Evolutionary conservation across 257 asterid species (phyloP).

Genomic region (Nicotiana obtusifolia): DNA sequence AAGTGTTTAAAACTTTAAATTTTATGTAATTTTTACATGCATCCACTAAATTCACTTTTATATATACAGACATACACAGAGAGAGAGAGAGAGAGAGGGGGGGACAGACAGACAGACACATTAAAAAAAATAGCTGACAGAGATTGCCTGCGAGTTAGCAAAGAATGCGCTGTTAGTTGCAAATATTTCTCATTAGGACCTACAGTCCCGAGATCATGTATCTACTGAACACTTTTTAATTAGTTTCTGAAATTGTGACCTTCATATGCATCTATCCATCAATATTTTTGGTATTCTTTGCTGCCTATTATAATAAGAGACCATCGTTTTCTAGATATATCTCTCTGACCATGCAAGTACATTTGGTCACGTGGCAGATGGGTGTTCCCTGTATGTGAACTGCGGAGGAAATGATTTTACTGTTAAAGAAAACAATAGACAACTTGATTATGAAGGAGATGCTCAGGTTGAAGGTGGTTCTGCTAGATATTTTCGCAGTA

Average conservation of each 20-base stretch:
- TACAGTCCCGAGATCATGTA: background rate
- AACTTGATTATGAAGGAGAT: slow-evolving; percentile 66
- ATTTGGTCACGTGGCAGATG: slow-evolving; percentile 38
- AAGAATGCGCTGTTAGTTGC: background rate
- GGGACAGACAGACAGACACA: too few relatives aligned
- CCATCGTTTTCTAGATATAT: background rate
- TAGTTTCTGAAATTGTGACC: background rate
- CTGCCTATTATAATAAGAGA: background rate
- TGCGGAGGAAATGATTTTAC: slow-evolving; percentile 67
- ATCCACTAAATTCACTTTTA: background rate
- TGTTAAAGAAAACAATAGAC: slow-evolving; percentile 31
- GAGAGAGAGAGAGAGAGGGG: too few relatives aligned
- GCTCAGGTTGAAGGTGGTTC: slow-evolving; percentile 47
- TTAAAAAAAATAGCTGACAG: background rate
- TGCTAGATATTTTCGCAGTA: slow-evolving; percentile 34
- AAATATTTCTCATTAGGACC: background rate
- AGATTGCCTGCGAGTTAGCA: background rate
- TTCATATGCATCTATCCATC: background rate
- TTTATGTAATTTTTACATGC: background rate
- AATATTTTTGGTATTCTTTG: slow-evolving; percentile 1
- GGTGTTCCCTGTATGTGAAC: slow-evolving; percentile 72
- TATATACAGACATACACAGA: too few relatives aligned
- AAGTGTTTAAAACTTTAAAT: background rate
- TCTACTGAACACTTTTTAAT: background rate
- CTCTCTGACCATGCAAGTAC: background rate